Percentiles rank a stretch among this genome's conserved stretches.
Conservation (phyloP, 345 rosid genomes). For the Syzygium jambos region DNA sequence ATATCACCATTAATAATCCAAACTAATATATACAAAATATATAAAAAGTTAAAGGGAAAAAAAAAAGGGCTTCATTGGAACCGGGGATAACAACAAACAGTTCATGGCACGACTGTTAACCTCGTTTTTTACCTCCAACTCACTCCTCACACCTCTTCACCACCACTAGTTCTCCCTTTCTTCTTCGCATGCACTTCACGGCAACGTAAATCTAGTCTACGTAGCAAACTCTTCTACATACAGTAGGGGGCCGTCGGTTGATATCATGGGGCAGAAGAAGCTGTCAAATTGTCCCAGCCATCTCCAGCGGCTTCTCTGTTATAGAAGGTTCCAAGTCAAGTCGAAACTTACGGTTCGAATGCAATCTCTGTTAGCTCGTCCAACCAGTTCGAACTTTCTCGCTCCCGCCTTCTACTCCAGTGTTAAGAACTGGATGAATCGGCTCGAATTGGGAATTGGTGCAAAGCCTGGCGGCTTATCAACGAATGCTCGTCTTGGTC, state of each 20-base stretch:
- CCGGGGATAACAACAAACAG: no score
- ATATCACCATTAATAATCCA: no score
- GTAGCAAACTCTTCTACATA: no score
- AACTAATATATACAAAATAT: no score
- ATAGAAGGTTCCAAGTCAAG: not conserved
- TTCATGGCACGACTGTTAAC: no score
- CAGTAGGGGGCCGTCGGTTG: not conserved
- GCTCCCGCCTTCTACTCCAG: not conserved
- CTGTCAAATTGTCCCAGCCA: not conserved
- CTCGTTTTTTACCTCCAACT: no score
- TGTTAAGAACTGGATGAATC: not conserved
- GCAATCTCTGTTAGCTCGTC: no score
- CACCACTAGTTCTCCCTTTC: not conserved
- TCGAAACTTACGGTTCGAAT: no score
- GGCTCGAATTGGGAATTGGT: not conserved
- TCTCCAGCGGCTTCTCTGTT: not conserved
- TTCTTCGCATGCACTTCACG: not conserved
- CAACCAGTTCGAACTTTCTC: not conserved
- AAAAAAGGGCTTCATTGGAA: no score
- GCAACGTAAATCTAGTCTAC: not conserved
- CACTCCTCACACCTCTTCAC: not conserved
- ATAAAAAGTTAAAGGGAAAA: no score
- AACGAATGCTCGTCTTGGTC: not conserved
- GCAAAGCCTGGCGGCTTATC: not conserved
- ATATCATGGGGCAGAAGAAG: not conserved